phyloP scores from a whole-genome alignment of 1,284 basidiomycete species.

The Pseudozyma pruni region DNA sequence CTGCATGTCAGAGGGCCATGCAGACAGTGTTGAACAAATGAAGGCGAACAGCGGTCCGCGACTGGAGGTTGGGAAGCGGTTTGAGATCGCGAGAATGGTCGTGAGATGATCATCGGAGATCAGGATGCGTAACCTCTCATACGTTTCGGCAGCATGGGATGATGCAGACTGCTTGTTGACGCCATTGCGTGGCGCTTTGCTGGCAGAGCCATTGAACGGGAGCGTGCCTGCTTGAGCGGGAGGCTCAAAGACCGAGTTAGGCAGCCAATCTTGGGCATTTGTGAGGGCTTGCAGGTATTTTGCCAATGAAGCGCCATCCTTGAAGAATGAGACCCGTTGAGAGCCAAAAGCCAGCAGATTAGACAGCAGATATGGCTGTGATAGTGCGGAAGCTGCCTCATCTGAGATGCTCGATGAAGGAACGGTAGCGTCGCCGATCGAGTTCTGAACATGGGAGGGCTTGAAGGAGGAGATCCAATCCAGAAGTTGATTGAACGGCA shows the following conservation, averaged over 20 bases:
- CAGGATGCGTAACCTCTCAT: constrained; percentile 45
- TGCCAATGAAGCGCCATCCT: constrained; percentile 28
- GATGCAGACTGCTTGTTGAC: background rate
- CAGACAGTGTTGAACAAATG: constrained; percentile 51
- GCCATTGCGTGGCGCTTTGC: background rate
- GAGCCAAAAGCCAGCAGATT: constrained; percentile 55
- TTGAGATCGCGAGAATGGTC: constrained; percentile 52
- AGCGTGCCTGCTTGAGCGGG: background rate
- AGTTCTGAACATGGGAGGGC: background rate
- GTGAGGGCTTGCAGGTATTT: constrained; percentile 57
- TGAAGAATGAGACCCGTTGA: constrained; percentile 50
- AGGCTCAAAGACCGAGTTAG: constrained; percentile 19
- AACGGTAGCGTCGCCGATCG: background rate
- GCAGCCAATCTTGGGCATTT: constrained; percentile 54
- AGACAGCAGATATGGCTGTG: constrained; percentile 48
- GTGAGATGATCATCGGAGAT: constrained; percentile 54
- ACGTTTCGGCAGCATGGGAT: constrained; percentile 33
- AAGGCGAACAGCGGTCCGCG: constrained; percentile 59
- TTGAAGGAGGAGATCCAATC: constrained; percentile 29
- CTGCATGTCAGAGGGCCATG: constrained; percentile 52
- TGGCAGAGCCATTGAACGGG: background rate
- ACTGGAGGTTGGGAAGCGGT: constrained; percentile 49
- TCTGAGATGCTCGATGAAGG: background rate
- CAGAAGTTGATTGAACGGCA: constrained; percentile 53
- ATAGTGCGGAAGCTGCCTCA: constrained; percentile 23